Percentiles rank a stretch among this genome's conserved stretches.
These are phyloP conservation scores for Brassica rapa DNA, from an alignment of 345 rosid species.

Conservation along the genomic window DNA sequence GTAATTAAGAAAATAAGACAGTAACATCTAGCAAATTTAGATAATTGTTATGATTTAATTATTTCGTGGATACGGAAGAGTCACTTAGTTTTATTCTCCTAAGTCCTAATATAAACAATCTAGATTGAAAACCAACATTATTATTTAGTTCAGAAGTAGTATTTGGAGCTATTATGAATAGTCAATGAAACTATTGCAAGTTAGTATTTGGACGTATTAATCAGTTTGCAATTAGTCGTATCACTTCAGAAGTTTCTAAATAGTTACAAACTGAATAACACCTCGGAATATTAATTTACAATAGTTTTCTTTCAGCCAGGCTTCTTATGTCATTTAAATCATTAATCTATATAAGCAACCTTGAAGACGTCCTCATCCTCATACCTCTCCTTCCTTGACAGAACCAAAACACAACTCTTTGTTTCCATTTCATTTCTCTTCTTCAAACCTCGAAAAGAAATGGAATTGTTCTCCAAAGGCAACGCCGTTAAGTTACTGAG, in stretches of 20 bases:
- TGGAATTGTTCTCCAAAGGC: constrained; percentile 72
- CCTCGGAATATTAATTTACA: constrained; percentile 35
- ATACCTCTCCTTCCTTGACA: constrained; percentile 29
- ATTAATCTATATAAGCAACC: constrained; percentile 13
- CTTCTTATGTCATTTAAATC: constrained; percentile 16
- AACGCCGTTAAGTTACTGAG: constrained; percentile 70
- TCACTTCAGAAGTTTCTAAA: background rate
- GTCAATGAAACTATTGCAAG: background rate
- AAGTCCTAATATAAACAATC: background rate
- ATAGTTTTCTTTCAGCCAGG: constrained; percentile 24
- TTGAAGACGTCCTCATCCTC: constrained; percentile 1
- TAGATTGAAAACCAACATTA: background rate
- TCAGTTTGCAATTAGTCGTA: background rate
- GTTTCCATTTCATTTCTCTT: constrained; percentile 2
- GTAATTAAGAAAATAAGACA: background rate
- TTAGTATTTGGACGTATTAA: background rate
- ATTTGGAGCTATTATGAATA: background rate
- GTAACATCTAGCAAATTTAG: background rate
- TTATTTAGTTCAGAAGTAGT: background rate
- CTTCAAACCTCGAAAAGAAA: constrained; percentile 19
- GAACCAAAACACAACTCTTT: constrained; percentile 27
- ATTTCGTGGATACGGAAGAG: background rate
- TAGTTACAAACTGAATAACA: constrained; percentile 6
- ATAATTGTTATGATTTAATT: background rate
- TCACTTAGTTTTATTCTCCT: background rate